phyloP scores from a whole-genome alignment of 805 yeast genomes.

The Wickerhamiella spandovensis region DNA sequence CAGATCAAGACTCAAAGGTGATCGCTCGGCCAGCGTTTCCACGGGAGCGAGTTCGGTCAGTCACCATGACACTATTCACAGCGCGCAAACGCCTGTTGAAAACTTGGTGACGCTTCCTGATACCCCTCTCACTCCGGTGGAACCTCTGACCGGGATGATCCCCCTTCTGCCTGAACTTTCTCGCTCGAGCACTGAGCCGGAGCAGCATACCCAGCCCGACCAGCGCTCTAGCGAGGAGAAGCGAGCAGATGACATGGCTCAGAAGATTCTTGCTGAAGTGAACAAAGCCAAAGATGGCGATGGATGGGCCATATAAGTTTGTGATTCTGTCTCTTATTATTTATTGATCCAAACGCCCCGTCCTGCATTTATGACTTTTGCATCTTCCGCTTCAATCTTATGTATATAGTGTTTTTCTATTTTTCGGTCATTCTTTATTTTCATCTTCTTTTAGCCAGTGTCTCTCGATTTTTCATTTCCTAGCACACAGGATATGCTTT shows the following conservation, averaged over 20 bases:
- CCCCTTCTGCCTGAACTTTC: not conserved
- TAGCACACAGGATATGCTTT: too few species aligned
- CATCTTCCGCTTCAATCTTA: not conserved
- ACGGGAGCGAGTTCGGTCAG: not conserved
- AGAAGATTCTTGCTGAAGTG: slow-evolving; percentile 23
- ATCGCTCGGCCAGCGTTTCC: not conserved
- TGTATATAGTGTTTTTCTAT: not conserved
- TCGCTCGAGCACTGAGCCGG: not conserved
- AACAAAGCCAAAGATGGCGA: not conserved
- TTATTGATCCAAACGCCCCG: not conserved
- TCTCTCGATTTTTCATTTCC: too few species aligned
- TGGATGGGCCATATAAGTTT: not conserved
- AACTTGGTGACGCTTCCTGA: not conserved
- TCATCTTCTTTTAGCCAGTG: too few species aligned
- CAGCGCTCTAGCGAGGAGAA: not conserved
- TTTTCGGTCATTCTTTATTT: not conserved
- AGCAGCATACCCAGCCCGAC: not conserved
- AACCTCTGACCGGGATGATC: not conserved
- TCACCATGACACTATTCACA: not conserved
- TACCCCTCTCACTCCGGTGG: not conserved
- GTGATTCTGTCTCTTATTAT: not conserved
- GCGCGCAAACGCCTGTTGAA: not conserved
- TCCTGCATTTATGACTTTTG: not conserved
- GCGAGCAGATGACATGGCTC: slow-evolving; percentile 25
- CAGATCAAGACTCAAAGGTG: not conserved